phyloP scores from a whole-genome alignment of 768 basidiomycete species.

The Holtermanniella nyarrowii region DNA sequence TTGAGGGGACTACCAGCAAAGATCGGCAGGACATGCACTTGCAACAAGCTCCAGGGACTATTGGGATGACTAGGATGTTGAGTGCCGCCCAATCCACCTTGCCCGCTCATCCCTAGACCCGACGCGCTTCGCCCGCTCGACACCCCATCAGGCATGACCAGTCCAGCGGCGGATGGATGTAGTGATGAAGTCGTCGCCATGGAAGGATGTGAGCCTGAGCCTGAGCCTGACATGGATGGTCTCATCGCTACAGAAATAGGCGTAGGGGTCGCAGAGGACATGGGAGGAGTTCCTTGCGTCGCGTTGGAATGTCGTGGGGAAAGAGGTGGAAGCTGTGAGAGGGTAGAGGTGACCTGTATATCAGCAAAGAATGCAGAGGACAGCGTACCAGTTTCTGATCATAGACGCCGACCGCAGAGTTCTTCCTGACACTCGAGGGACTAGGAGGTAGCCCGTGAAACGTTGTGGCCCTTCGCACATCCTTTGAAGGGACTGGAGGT shows the following conservation, averaged over 20 bases:
- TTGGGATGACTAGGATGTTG: constrained; percentile 31
- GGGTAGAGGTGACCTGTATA: constrained; percentile 33
- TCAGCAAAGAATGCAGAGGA: neutral
- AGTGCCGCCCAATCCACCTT: constrained; percentile 13
- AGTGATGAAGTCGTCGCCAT: constrained; percentile 3
- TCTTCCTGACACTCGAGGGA: neutral
- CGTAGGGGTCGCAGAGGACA: neutral
- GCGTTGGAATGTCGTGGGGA: constrained; percentile 26
- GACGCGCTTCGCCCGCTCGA: neutral
- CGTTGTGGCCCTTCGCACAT: constrained; percentile 1
- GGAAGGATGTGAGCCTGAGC: constrained; percentile 2
- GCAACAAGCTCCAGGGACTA: constrained; percentile 68
- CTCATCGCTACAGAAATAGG: constrained; percentile 1
- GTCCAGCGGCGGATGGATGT: constrained; percentile 6
- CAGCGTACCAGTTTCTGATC: constrained; percentile 37
- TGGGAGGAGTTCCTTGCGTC: neutral
- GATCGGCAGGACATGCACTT: constrained; percentile 76
- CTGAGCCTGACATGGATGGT: constrained; percentile 3
- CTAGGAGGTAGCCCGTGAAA: neutral
- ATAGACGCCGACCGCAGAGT: constrained; percentile 23
- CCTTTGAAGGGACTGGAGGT: constrained; percentile 12
- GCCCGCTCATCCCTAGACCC: constrained; percentile 3
- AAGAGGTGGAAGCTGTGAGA: constrained; percentile 28
- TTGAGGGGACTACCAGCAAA: constrained; percentile 84
- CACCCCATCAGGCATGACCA: constrained; percentile 25